These are phyloP conservation scores for Zygotorulaspora mrakii DNA, from an alignment of 1,139 yeast genomes.

Conservation along the genomic window DNA sequence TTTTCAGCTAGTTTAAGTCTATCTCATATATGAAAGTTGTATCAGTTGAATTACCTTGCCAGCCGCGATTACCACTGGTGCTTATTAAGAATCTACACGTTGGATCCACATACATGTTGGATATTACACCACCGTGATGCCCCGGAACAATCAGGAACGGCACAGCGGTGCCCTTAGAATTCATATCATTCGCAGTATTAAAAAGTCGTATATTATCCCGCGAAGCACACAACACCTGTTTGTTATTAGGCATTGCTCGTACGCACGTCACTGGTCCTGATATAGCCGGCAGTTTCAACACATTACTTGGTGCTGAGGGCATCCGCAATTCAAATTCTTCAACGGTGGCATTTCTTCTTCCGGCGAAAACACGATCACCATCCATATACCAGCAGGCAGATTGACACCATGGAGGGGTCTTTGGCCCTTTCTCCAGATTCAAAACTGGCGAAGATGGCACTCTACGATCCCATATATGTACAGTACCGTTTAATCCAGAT, in stretches of 20 bases:
- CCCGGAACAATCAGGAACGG: constrained; percentile 60
- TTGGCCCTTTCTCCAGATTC: constrained; percentile 56
- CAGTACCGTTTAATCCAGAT: constrained; percentile 78
- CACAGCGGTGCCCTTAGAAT: constrained; percentile 31
- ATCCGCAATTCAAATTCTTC: constrained; percentile 78
- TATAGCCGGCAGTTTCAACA: constrained; percentile 73
- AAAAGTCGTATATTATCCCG: constrained; percentile 84
- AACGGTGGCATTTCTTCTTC: constrained; percentile 83
- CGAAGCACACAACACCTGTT: constrained; percentile 82
- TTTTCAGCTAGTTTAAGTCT: constrained; percentile 28
- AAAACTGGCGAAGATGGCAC: constrained; percentile 44
- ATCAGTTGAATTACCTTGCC: constrained; percentile 84
- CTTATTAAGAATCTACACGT: constrained; percentile 84
- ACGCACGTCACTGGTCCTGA: constrained; percentile 91
- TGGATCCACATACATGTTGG: constrained; percentile 75
- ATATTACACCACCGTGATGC: constrained; percentile 61
- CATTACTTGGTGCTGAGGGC: constrained; percentile 52
- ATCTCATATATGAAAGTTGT: constrained; percentile 78
- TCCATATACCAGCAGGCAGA: constrained; percentile 86
- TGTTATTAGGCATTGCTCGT: constrained; percentile 73
- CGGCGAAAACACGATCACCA: constrained; percentile 77
- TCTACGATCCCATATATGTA: constrained; percentile 82
- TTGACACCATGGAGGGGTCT: constrained; percentile 93
- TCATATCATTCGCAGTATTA: constrained; percentile 47
- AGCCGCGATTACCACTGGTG: constrained; percentile 93